phyloP scores from a whole-genome alignment of 495 filamentous ascomycete genomes.

The Evansstolkia leycettana region DNA sequence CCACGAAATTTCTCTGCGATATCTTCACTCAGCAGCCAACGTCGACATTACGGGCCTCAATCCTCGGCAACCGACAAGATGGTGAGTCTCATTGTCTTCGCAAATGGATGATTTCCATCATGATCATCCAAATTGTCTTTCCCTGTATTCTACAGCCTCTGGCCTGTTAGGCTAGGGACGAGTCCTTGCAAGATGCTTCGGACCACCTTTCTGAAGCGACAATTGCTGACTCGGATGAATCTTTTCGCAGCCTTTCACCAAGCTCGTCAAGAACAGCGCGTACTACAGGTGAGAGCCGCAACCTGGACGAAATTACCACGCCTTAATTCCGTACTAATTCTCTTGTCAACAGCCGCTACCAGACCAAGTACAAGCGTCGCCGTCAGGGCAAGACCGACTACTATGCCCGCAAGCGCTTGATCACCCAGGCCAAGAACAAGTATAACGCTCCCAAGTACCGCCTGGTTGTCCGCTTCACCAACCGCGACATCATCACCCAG shows the following conservation, averaged over 20 bases:
- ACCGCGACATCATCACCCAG: slow-evolving; percentile 97
- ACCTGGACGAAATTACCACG: neutral
- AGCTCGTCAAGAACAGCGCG: slow-evolving; percentile 88
- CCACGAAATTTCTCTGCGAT: slow-evolving; percentile 18
- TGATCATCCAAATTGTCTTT: slow-evolving; percentile 3
- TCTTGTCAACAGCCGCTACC: slow-evolving; percentile 64
- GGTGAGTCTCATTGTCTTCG: slow-evolving; percentile 27
- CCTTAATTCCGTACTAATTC: slow-evolving; percentile 1
- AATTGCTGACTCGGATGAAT: slow-evolving; percentile 90
- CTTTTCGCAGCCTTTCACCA: slow-evolving; percentile 72
- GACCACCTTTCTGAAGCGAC: slow-evolving; percentile 78
- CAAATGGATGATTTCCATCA: slow-evolving; percentile 13
- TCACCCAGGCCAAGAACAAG: slow-evolving; percentile 99
- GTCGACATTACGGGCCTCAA: slow-evolving; percentile 23
- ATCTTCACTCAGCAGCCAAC: slow-evolving; percentile 16
- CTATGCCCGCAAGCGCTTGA: slow-evolving; percentile 98
- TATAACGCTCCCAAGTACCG: slow-evolving; percentile 99
- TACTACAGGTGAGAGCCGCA: slow-evolving; percentile 76
- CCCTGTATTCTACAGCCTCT: neutral
- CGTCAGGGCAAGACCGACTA: slow-evolving; percentile 98
- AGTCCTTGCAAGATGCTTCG: slow-evolving; percentile 98
- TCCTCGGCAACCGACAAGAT: slow-evolving; percentile 34
- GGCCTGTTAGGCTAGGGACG: slow-evolving; percentile 15
- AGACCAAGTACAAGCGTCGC: slow-evolving; percentile 99
- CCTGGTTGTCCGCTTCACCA: slow-evolving; percentile 99